A percentile compares a stretch with the other conserved stretches of the same genome.
phyloP scores from a whole-genome alignment of 2,329 filamentous ascomycete species.

The Didymella pinodella region DNA sequence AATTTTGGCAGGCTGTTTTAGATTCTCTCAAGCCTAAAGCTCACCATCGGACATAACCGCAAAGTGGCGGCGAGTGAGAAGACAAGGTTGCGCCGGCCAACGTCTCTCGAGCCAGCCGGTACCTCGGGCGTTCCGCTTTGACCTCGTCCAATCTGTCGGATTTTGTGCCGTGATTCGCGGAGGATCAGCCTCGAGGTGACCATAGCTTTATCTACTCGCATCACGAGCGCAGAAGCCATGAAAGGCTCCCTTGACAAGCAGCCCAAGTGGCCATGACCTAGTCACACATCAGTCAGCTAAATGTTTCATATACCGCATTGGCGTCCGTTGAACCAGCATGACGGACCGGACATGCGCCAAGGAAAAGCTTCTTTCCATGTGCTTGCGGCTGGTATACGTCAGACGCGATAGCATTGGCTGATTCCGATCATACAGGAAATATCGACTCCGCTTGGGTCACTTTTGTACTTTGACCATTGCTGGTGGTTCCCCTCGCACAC shows the following conservation, averaged over 20 bases:
- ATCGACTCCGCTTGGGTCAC: slow-evolving; percentile 18
- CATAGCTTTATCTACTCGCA: slow-evolving; percentile 32
- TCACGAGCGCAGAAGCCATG: slow-evolving; percentile 25
- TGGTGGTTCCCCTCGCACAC: background rate
- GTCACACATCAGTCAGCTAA: slow-evolving; percentile 25
- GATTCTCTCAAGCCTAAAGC: slow-evolving; percentile 6
- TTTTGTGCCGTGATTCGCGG: slow-evolving; percentile 29
- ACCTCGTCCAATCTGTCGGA: slow-evolving; percentile 28
- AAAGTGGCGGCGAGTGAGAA: slow-evolving; percentile 27
- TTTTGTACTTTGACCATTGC: slow-evolving; percentile 9
- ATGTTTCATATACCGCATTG: slow-evolving; percentile 28
- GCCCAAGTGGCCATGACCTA: slow-evolving; percentile 24
- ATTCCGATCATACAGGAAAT: slow-evolving; percentile 20
- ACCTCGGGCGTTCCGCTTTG: slow-evolving; percentile 28
- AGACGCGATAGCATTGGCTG: slow-evolving; percentile 25
- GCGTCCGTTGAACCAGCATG: slow-evolving; percentile 24
- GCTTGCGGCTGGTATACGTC: slow-evolving; percentile 22
- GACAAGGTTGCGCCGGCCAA: slow-evolving; percentile 22
- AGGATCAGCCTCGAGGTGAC: slow-evolving; percentile 28
- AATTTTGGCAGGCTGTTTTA: slow-evolving; percentile 12
- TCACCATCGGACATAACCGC: slow-evolving; percentile 29
- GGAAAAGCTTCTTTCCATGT: slow-evolving; percentile 32
- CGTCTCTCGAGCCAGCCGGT: slow-evolving; percentile 23
- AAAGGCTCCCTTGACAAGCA: slow-evolving; percentile 18
- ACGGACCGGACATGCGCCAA: slow-evolving; percentile 31